A percentile compares a stretch with the other conserved stretches of the same genome.
phyloP scores from a whole-genome alignment of 2,329 filamentous ascomycete species.

The Helotiales sp. region DNA sequence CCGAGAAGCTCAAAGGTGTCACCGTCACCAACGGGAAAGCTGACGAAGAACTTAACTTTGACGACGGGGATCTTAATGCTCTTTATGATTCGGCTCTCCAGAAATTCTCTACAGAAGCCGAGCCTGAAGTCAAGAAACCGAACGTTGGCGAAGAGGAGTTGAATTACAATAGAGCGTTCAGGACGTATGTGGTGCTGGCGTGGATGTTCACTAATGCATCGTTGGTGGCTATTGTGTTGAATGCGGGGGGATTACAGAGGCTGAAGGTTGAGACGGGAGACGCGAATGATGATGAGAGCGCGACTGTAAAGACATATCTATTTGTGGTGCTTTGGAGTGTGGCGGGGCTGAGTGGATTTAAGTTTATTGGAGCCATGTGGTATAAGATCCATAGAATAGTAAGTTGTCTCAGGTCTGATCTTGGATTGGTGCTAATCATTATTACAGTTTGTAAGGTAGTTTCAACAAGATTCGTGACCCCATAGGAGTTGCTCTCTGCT shows the following conservation, averaged over 20 bases:
- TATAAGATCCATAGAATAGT: slow-evolving; percentile 23
- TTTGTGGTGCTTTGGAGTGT: slow-evolving; percentile 29
- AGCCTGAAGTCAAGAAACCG: slow-evolving; percentile 63
- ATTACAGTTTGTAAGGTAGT: background rate
- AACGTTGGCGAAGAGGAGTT: slow-evolving; percentile 74
- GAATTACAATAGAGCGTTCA: slow-evolving; percentile 95
- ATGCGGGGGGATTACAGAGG: slow-evolving; percentile 78
- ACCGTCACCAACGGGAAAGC: slow-evolving; percentile 82
- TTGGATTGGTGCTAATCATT: background rate
- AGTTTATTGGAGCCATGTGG: slow-evolving; percentile 28
- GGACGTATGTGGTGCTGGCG: slow-evolving; percentile 81
- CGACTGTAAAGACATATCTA: slow-evolving; percentile 24
- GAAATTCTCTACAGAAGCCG: slow-evolving; percentile 70
- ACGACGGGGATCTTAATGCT: slow-evolving; percentile 72
- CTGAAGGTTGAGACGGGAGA: slow-evolving; percentile 81
- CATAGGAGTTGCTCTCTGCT: background rate
- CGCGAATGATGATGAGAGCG: slow-evolving; percentile 64
- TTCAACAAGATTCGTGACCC: background rate
- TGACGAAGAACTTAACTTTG: slow-evolving; percentile 12
- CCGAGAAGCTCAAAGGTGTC: slow-evolving; percentile 82
- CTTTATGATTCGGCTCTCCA: slow-evolving; percentile 84
- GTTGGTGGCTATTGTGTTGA: slow-evolving; percentile 80
- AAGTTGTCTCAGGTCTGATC: background rate
- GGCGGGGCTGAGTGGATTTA: slow-evolving; percentile 23
- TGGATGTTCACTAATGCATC: slow-evolving; percentile 97